These are phyloP conservation scores for Mrakia gelida DNA, from an alignment of 768 basidiomycete genomes.

Conservation along the genomic window DNA sequence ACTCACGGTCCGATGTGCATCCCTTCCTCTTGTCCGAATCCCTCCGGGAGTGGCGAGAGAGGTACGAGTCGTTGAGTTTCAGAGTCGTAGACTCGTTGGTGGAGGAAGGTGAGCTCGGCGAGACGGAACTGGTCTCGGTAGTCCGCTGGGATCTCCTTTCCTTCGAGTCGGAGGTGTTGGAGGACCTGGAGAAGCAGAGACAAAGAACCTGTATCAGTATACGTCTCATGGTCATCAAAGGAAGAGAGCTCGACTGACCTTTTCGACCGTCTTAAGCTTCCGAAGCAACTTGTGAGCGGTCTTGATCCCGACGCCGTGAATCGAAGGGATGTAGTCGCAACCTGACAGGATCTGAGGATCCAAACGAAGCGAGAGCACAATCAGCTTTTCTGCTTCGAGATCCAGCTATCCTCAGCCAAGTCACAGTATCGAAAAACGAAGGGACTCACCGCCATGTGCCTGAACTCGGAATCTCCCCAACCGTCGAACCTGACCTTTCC, in stretches of 20 bases:
- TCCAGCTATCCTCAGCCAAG: background rate
- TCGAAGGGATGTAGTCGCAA: conserved; percentile 61
- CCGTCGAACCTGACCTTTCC: conserved; percentile 69
- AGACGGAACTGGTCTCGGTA: conserved; percentile 71
- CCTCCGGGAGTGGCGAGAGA: conserved; percentile 57
- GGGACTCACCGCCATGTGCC: conserved; percentile 67
- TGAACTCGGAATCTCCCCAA: conserved; percentile 86
- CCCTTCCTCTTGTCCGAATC: conserved; percentile 60
- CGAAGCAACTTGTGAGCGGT: conserved; percentile 77
- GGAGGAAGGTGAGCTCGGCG: conserved; percentile 86
- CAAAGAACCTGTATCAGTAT: background rate
- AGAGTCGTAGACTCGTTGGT: conserved; percentile 90
- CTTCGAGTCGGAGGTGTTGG: conserved; percentile 68
- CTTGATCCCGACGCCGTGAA: conserved; percentile 87
- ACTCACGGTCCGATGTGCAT: conserved; percentile 54
- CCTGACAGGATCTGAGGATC: conserved; percentile 44
- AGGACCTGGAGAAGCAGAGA: conserved; percentile 52
- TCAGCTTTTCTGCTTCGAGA: background rate
- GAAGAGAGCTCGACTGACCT: conserved; percentile 41
- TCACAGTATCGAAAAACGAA: background rate
- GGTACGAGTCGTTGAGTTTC: conserved; percentile 60
- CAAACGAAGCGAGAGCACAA: background rate
- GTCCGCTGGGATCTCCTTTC: conserved; percentile 74
- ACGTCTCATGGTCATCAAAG: background rate
- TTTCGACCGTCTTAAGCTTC: conserved; percentile 81